Evolutionary conservation across 2,329 filamentous ascomycete species (phyloP).

Genomic region (Trichoderma endophyticum): DNA sequence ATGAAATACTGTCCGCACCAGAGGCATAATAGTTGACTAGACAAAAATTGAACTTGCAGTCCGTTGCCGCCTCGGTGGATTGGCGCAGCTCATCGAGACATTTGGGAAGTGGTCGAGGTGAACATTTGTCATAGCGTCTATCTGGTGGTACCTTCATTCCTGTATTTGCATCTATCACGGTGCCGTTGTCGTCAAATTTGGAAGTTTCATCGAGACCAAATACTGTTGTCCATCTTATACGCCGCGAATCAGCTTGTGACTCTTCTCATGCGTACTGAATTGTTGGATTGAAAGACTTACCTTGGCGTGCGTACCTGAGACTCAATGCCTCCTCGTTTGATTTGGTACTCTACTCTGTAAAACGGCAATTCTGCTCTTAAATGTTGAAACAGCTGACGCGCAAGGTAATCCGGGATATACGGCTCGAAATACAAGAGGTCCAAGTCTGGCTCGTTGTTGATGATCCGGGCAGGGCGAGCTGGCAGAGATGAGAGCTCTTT

Average conservation of each 20-base stretch:
- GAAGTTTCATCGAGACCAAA: constrained; percentile 62
- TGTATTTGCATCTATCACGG: constrained; percentile 44
- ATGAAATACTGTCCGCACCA: constrained; percentile 72
- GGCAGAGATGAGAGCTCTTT: constrained; percentile 45
- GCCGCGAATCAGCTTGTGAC: background rate
- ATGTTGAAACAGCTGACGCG: constrained; percentile 64
- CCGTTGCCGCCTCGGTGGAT: constrained; percentile 63
- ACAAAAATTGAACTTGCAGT: constrained; percentile 71
- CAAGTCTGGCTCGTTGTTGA: constrained; percentile 66
- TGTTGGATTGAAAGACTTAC: constrained; percentile 24
- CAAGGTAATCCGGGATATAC: constrained; percentile 58
- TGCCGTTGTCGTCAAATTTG: constrained; percentile 48
- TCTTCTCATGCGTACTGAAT: background rate
- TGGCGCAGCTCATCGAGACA: constrained; percentile 63
- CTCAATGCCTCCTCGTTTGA: constrained; percentile 61
- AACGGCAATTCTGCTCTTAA: constrained; percentile 70
- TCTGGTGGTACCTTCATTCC: constrained; percentile 41
- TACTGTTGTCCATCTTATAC: constrained; percentile 48
- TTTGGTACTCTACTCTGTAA: constrained; percentile 71
- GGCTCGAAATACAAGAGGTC: constrained; percentile 75
- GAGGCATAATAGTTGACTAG: constrained; percentile 82
- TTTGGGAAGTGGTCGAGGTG: constrained; percentile 66
- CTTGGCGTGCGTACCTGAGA: constrained; percentile 58
- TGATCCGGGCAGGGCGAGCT: constrained; percentile 49
- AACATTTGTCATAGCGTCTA: constrained; percentile 52